A percentile compares a stretch with the other conserved stretches of the same genome.
phyloP scores from a whole-genome alignment of 129 eudicot species.

The Lonicera japonica region DNA sequence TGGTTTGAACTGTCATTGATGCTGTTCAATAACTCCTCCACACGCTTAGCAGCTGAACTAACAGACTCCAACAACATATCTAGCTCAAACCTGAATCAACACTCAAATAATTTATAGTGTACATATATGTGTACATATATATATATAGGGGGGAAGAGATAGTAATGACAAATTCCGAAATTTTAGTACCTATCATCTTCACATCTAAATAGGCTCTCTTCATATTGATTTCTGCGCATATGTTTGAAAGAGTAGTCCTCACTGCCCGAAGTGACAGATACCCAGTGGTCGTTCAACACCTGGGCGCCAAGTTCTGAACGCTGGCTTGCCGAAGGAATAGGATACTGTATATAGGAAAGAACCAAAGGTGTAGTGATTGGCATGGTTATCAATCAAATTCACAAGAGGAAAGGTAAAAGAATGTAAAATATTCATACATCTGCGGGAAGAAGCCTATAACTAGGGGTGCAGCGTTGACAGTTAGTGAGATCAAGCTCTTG shows the following conservation, averaged over 20 bases:
- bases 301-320: slow-evolving; percentile 84
- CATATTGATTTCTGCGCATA: slow-evolving; percentile 98
- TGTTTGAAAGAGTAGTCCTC: slow-evolving; percentile 99
- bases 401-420: neutral
- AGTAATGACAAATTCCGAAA: slow-evolving; percentile 2
- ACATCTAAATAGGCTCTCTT: slow-evolving; percentile 96
- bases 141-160: neutral
- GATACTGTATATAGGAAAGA: slow-evolving; percentile 54
- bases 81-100: slow-evolving; percentile 73
- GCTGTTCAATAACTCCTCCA: slow-evolving; percentile 67
- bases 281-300: slow-evolving; percentile 93
- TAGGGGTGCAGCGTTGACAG: slow-evolving; percentile 92
- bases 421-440: slow-evolving; percentile 49
- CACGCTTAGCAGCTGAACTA: slow-evolving; percentile 73
- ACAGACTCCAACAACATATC: slow-evolving; percentile 98
- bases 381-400: neutral
- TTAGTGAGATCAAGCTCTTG: slow-evolving; percentile 93
- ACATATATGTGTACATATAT: too few relatives aligned
- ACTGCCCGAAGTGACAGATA: slow-evolving; percentile 98
- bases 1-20: slow-evolving; percentile 39
- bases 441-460: slow-evolving; percentile 95
- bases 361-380: slow-evolving; percentile 9
- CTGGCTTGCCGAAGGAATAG: slow-evolving; percentile 81
- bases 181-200: slow-evolving; percentile 90
- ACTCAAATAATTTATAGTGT: too few relatives aligned